Conservation (phyloP, 257 asterid species). For the Vinca minor region DNA sequence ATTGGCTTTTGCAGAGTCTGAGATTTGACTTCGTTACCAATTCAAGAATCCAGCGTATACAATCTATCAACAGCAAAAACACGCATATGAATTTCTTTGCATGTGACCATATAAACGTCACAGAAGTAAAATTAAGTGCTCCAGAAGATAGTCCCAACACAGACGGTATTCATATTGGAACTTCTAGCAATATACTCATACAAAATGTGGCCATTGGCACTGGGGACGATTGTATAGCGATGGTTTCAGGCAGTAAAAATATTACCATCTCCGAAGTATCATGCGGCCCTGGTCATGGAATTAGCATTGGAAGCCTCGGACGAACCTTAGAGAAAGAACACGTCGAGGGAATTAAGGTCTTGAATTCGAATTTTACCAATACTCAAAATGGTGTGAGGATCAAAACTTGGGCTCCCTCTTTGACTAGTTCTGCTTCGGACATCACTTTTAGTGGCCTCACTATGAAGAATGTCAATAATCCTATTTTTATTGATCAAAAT, state of each 20-base stretch:
- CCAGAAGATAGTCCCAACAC: slow-evolving; percentile 6
- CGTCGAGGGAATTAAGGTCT: slow-evolving; percentile 8
- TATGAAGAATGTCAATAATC: slow-evolving; percentile 8
- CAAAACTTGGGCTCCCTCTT: slow-evolving; percentile 26
- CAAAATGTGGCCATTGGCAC: slow-evolving; percentile 7
- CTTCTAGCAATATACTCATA: neutral
- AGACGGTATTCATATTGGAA: slow-evolving; percentile 13
- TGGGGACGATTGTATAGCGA: slow-evolving; percentile 21
- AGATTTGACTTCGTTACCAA: slow-evolving; percentile 10
- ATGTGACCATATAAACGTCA: slow-evolving; percentile 5
- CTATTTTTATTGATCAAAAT: slow-evolving; percentile 20
- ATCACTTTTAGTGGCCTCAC: slow-evolving; percentile 10
- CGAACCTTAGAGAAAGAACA: slow-evolving; percentile 1
- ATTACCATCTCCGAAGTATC: slow-evolving; percentile 4
- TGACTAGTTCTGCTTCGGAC: slow-evolving; percentile 8
- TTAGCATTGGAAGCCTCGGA: slow-evolving; percentile 25
- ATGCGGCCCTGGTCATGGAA: slow-evolving; percentile 26
- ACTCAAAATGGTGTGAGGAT: slow-evolving; percentile 20
- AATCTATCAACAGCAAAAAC: slow-evolving; percentile 19
- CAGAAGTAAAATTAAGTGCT: slow-evolving; percentile 4
- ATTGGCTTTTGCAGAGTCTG: neutral
- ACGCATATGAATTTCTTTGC: slow-evolving; percentile 8
- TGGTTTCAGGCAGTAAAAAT: slow-evolving; percentile 15
- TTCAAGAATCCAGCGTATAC: slow-evolving; percentile 7
- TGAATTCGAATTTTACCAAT: slow-evolving; percentile 1